Conservation (phyloP, 371 early-diverging fungal species). For the Mucor sp. region DNA sequence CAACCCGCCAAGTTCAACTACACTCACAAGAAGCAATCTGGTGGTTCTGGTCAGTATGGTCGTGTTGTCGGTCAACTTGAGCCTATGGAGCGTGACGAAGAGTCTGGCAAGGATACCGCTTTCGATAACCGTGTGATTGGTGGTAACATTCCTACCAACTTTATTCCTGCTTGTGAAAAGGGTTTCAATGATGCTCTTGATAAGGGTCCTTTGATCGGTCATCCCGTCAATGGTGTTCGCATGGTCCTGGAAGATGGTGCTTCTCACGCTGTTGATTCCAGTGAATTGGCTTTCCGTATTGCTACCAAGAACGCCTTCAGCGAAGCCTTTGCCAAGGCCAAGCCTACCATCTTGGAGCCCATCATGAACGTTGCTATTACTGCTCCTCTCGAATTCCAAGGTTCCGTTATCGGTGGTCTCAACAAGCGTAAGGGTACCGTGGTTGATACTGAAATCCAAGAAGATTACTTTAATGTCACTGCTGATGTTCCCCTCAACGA, state of each 20-base stretch:
- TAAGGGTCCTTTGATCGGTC: constrained; percentile 93
- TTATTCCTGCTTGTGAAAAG: constrained; percentile 95
- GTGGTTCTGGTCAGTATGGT: constrained; percentile 97
- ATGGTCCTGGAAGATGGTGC: constrained; percentile 95
- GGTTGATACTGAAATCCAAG: constrained; percentile 90
- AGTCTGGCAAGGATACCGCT: constrained; percentile 55
- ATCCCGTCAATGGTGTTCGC: constrained; percentile 85
- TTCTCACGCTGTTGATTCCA: constrained; percentile 95
- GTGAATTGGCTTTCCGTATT: constrained; percentile 95
- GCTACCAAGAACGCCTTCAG: constrained; percentile 89
- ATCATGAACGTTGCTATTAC: constrained; percentile 95
- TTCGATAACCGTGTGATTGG: constrained; percentile 87
- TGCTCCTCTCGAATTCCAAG: constrained; percentile 95
- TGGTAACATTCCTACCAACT: constrained; percentile 94
- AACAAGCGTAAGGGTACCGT: constrained; percentile 98
- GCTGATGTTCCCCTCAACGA: constrained; percentile 94
- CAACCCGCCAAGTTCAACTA: constrained; percentile 84
- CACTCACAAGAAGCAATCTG: constrained; percentile 98
- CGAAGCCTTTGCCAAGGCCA: constrained; percentile 83
- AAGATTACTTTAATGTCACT: constrained; percentile 86
- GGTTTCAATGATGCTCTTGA: constrained; percentile 91
- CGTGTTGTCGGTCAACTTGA: constrained; percentile 92
- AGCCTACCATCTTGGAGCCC: constrained; percentile 91
- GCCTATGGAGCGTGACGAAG: constrained; percentile 70
- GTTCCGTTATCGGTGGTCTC: constrained; percentile 86